Evolutionary conservation across 1,284 basidiomycete genomes (phyloP).

Genomic region (Calocybe gambosa): DNA sequence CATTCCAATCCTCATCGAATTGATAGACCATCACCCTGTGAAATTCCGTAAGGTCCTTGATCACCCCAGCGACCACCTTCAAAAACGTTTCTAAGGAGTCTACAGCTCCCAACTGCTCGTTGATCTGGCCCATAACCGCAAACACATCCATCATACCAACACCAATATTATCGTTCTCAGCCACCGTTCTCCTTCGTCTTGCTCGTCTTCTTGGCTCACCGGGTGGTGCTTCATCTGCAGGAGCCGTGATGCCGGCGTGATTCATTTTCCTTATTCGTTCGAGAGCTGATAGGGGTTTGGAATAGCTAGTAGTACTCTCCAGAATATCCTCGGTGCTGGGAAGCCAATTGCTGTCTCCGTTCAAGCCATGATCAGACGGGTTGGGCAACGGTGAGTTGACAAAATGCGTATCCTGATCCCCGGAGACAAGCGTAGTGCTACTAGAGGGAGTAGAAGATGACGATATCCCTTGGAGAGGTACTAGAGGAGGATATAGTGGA

Average conservation of each 20-base stretch:
- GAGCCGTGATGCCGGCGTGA: conserved; percentile 6
- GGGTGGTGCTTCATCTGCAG: conserved; percentile 3
- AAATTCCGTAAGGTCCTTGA: conserved; percentile 81
- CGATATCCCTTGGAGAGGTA: not conserved
- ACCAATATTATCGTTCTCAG: conserved; percentile 22
- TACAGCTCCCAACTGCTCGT: conserved; percentile 75
- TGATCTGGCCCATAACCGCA: conserved; percentile 77
- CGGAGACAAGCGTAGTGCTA: not conserved
- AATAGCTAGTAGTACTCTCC: conserved; percentile 69
- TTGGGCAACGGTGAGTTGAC: not conserved
- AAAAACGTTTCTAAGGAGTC: conserved; percentile 69
- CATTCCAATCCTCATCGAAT: conserved; percentile 70
- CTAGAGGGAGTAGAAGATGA: not conserved
- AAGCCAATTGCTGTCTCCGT: conserved; percentile 39
- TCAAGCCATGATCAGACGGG: conserved; percentile 19
- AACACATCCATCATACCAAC: conserved; percentile 79
- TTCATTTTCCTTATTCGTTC: conserved; percentile 57
- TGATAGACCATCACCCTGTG: conserved; percentile 89
- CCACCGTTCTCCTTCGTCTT: conserved; percentile 19
- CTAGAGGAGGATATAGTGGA: conserved; percentile 55
- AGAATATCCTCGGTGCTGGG: conserved; percentile 58
- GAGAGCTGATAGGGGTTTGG: conserved; percentile 71
- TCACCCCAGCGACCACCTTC: conserved; percentile 74
- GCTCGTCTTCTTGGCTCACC: conserved; percentile 12
- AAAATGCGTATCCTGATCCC: not conserved